A percentile compares a stretch with the other conserved stretches of the same genome.
phyloP scores from a whole-genome alignment of 768 basidiomycete genomes.

The Boletus huronensis region DNA sequence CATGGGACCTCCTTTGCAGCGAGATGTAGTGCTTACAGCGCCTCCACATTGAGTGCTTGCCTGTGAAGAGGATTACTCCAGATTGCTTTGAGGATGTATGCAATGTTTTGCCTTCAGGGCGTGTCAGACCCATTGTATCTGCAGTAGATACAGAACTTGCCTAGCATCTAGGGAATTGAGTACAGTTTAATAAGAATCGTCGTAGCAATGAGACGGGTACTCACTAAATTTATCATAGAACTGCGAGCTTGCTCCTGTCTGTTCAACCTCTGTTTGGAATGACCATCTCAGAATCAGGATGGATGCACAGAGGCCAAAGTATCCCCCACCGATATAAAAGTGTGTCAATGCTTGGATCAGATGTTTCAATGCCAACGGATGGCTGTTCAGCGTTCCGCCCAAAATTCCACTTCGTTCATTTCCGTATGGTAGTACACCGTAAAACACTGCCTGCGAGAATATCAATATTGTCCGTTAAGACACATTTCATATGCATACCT shows the following conservation, averaged over 20 bases:
- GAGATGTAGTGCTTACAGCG: conserved; percentile 49
- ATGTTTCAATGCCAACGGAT: conserved; percentile 81
- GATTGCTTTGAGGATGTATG: conserved; percentile 81
- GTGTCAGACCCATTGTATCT: conserved; percentile 10
- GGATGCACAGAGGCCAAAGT: background rate
- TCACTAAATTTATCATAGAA: conserved; percentile 98
- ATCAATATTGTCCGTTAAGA: conserved; percentile 1
- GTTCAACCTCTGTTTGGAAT: conserved; percentile 77
- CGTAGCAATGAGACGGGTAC: conserved; percentile 29
- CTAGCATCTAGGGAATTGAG: conserved; percentile 45
- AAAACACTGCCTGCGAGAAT: conserved; percentile 60
- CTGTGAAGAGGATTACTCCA: conserved; percentile 92
- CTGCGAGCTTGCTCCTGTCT: conserved; percentile 95
- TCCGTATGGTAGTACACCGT: conserved; percentile 64
- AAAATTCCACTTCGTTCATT: conserved; percentile 69
- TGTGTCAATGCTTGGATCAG: conserved; percentile 89
- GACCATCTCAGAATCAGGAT: background rate
- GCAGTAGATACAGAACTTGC: conserved; percentile 24
- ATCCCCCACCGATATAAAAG: conserved; percentile 82
- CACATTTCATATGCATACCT: conserved; percentile 47
- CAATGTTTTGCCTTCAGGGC: conserved; percentile 73
- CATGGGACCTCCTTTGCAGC: background rate
- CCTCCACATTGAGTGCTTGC: conserved; percentile 77
- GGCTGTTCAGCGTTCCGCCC: conserved; percentile 77
- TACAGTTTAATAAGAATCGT: conserved; percentile 7